Conservation (phyloP, 2,329 filamentous ascomycete genomes). For the Plenodomus biglobosus region DNA sequence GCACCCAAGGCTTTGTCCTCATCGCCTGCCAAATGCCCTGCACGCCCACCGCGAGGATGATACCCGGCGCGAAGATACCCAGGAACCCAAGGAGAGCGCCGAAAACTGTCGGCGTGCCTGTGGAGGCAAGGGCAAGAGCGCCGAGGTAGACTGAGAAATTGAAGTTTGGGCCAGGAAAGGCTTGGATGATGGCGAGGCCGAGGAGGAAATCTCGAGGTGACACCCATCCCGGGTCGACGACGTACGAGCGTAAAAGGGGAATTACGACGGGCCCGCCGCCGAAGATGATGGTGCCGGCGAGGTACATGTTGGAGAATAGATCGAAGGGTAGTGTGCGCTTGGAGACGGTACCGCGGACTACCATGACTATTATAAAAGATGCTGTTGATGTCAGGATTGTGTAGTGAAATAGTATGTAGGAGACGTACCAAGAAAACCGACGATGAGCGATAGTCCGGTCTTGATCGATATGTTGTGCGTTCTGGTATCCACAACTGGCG, state of each 20-base stretch:
- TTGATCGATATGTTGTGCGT: conserved; percentile 43
- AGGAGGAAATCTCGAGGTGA: conserved; percentile 70
- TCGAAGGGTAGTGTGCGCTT: conserved; percentile 54
- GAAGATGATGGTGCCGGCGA: conserved; percentile 65
- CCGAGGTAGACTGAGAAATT: conserved; percentile 54
- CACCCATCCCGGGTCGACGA: conserved; percentile 71
- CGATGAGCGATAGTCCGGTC: conserved; percentile 43
- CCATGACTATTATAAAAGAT: conserved; percentile 60
- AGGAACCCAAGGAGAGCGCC: conserved; percentile 45
- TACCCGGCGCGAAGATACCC: conserved; percentile 47
- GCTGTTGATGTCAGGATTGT: conserved; percentile 26
- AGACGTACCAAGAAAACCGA: conserved; percentile 53
- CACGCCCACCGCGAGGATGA: conserved; percentile 42
- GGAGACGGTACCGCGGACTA: conserved; percentile 47
- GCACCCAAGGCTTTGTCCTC: conserved; percentile 39
- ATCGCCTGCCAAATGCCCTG: conserved; percentile 45
- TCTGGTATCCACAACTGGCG: conserved; percentile 22
- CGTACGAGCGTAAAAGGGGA: conserved; percentile 46
- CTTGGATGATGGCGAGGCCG: conserved; percentile 70
- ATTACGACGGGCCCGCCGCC: conserved; percentile 52
- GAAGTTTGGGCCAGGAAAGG: conserved; percentile 66
- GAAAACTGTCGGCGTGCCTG: conserved; percentile 29
- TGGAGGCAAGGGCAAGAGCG: conserved; percentile 39
- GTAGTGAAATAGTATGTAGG: background rate
- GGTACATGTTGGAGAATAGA: conserved; percentile 72